Evolutionary conservation across 2,329 filamentous ascomycete genomes (phyloP), one percentile per base, ranked within the genome.

Genomic region (Escovopsis weberi): DNA sequence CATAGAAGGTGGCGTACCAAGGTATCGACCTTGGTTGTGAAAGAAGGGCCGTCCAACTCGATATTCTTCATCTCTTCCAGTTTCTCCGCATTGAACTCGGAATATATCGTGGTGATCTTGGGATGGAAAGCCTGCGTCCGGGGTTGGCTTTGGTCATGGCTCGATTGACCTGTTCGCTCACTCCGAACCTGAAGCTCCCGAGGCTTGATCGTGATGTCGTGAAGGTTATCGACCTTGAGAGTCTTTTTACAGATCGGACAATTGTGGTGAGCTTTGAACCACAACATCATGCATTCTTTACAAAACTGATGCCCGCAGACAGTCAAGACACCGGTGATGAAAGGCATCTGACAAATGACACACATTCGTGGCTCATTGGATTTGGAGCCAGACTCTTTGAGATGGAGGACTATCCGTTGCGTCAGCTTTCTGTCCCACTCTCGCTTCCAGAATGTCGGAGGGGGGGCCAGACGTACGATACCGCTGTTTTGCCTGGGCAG

Each of bases 301-400:
- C 89, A 95, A 57, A 87, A 96, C 49, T 86, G 78, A 56, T 98
- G 91, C 0, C 89, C 89, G 57, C 91, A 96, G 1, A 86, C 74
- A 0, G 89, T 95, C 47, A 89, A 67, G 41, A 83, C 76, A 42
- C 89, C 89, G n/a, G 78, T 67, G 45, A 82, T 78, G 52, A 95
- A 94, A 0, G 68, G 56, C 10, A 74, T 72, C 54, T 84, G 80
- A 57, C 91, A 98, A 51, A 98, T 95, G 43, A 93, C 75, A 57
- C 91, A 98, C 40, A 82, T 78, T 28, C 77, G 74, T 6, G 77
- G 68, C 44, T 79, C 74, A 39, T 78, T 72, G 1, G 73, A 71
- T 40, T 72, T 75, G n/a, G 73, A 67, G 37, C 84, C 81, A 15
- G 70, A 63, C 43, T 70, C 59, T 51, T 70, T 67, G 39, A 76